Base-by-base conservation (phyloP, 306 rosid species). In the Neltuma alba region DNA sequence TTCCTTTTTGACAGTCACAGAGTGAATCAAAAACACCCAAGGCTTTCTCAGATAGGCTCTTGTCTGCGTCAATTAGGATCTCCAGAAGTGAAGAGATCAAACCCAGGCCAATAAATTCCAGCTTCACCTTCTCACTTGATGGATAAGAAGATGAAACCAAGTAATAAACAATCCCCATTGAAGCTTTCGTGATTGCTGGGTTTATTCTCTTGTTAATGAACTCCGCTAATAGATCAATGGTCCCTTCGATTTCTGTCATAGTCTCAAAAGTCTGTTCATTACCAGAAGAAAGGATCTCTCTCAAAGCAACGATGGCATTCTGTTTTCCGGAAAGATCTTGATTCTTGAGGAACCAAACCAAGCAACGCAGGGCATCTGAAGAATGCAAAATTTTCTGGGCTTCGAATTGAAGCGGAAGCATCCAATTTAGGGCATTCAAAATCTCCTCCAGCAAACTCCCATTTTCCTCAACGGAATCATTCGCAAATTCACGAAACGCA, bases 41-140 rank as follows among this genome's bases (percentile, higher is more conserved):
- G 14, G 89, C 87, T 74, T 73, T 78, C 61, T 80, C 92, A 16
- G 67, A 80, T 9, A 78, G 14, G 71, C 86, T 76, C 25, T 52
- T 80, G 12, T 86, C 88, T 1, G 89, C 75, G 12, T 86, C 92
- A n/a, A 83, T 40, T 13, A 89, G 72, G 67, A 63, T 86, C 36
- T 82, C 90, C 16, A 86, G 18, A 9, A 89, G 10, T 14, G 58
- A 65, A 74, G 85, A 83, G 11, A 89, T 81, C 74, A 86, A 55
- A 13, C 84, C 90, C 84, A 72, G 69, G 42, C 79, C 83, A 27
- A 86, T 14, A 65, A 83, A 80, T n/a, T 67, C 33, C 18, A 76
- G 42, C 75, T 48, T 80, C 48, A 83, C 70, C 45, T 62, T 66
- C 62, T 80, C 84, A 66, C 75, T 36, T 3, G 81, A 31, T 16